A percentile compares a stretch with the other conserved stretches of the same genome.
These are phyloP conservation scores for Globisporangium barbulae DNA, from an alignment of 352 stramenopile species.

Conservation along the genomic window DNA sequence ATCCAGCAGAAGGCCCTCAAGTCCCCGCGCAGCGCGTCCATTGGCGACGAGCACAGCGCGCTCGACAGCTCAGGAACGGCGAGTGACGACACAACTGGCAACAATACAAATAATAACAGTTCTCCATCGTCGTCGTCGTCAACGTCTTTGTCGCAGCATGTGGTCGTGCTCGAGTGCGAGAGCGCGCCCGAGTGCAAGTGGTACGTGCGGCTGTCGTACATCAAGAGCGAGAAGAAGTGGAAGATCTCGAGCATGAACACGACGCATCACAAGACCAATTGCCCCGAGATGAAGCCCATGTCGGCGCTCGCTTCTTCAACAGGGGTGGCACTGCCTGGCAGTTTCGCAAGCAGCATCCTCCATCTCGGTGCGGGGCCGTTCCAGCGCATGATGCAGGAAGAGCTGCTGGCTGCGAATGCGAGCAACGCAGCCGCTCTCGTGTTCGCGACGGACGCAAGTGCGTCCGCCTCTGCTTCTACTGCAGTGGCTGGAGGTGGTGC, in stretches of 20 bases:
- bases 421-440: slow-evolving; percentile 8
- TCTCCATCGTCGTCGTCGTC: background rate
- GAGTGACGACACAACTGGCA: background rate
- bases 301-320: background rate
- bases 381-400: slow-evolving; percentile 34
- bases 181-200: slow-evolving; percentile 68
- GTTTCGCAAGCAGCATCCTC: background rate
- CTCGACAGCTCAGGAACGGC: background rate
- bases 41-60: slow-evolving; percentile 8
- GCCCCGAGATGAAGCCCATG: slow-evolving; percentile 20
- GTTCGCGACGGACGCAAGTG: background rate
- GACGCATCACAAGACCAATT: slow-evolving; percentile 62
- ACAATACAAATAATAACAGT: background rate
- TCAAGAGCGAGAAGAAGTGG: slow-evolving; percentile 68
- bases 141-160: slow-evolving; percentile 26
- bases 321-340: background rate
- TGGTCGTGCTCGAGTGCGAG: slow-evolving; percentile 59
- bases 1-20: slow-evolving; percentile 35
- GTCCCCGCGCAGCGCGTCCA: slow-evolving; percentile 6
- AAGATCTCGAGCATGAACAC: slow-evolving; percentile 74
- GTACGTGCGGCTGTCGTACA: slow-evolving; percentile 63
- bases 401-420: slow-evolving; percentile 6
- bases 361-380: slow-evolving; percentile 19
- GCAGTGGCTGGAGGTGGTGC: slow-evolving; percentile 7
- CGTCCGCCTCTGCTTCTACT: slow-evolving; percentile 4